Conservation (phyloP, 768 basidiomycete species). For the Sutorius australiensis region DNA sequence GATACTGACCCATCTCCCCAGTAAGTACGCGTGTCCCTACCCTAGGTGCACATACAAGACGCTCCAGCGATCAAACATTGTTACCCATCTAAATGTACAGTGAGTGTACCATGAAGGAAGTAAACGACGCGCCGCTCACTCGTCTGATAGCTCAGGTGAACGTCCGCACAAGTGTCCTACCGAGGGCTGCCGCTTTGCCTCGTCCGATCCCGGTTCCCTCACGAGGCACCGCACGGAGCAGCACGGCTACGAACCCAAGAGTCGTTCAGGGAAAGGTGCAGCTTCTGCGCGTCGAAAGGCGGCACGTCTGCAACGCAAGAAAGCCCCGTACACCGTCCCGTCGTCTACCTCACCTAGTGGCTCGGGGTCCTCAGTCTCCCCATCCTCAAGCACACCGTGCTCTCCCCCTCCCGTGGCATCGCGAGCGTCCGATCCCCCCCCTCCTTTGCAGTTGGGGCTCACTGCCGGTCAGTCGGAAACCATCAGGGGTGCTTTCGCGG, state of each 20-base stretch:
- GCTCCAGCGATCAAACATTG: constrained; percentile 28
- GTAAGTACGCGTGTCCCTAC: constrained; percentile 24
- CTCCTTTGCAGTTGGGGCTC: background rate
- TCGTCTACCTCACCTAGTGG: background rate
- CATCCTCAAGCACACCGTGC: background rate
- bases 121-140: background rate
- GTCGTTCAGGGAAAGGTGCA: too few species aligned
- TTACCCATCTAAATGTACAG: constrained; percentile 29
- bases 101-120: constrained; percentile 13
- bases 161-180: constrained; percentile 16
- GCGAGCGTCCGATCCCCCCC: background rate
- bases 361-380: background rate
- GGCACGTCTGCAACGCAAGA: background rate
- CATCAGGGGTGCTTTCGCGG: background rate
- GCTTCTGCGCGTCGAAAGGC: background rate
- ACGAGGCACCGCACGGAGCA: constrained; percentile 18
- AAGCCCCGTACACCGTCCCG: constrained; percentile 1
- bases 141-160: constrained; percentile 6
- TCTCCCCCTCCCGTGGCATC: background rate
- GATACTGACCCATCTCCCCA: constrained; percentile 10
- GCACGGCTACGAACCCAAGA: constrained; percentile 19
- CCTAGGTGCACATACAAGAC: constrained; percentile 19
- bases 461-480: background rate
- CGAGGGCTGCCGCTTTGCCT: constrained; percentile 10
- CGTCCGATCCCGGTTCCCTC: constrained; percentile 21